A percentile compares a stretch with the other conserved stretches of the same genome.
These are phyloP conservation scores for Penicillium bovifimosum DNA, from an alignment of 495 filamentous ascomycete genomes.

Conservation along the genomic window DNA sequence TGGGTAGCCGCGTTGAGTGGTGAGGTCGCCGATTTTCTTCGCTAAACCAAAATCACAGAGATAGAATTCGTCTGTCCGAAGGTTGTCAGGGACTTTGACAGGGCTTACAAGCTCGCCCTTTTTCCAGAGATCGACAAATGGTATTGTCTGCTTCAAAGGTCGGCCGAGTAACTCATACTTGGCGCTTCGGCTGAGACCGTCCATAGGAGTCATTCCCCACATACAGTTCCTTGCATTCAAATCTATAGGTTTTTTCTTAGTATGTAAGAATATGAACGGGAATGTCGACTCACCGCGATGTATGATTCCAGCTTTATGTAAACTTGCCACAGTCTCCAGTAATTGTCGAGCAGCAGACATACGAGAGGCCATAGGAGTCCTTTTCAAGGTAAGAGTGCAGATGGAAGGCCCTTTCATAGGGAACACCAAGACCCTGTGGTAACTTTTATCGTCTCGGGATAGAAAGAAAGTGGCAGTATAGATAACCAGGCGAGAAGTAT, in stretches of 20 bases:
- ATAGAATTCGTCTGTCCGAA: conserved; percentile 42
- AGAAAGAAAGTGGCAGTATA: conserved; percentile 17
- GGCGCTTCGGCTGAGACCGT: conserved; percentile 12
- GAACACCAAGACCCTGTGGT: conserved; percentile 26
- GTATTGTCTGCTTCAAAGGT: conserved; percentile 19
- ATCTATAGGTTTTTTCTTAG: conserved; percentile 13
- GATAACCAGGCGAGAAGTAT: conserved; percentile 25
- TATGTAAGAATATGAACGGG: conserved; percentile 1
- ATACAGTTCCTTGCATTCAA: conserved; percentile 19
- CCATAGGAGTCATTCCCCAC: conserved; percentile 20
- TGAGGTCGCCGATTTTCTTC: conserved; percentile 14
- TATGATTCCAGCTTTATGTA: conserved; percentile 19
- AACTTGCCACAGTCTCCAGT: conserved; percentile 19
- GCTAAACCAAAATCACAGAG: conserved; percentile 48
- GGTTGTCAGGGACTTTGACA: conserved; percentile 5
- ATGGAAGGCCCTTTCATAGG: conserved; percentile 27
- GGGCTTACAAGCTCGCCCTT: conserved; percentile 18
- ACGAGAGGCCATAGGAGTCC: conserved; percentile 16
- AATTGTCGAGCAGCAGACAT: conserved; percentile 30
- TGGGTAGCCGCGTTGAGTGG: conserved; percentile 8
- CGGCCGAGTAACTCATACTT: conserved; percentile 24
- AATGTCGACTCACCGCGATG: conserved; percentile 16
- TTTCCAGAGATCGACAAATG: conserved; percentile 14
- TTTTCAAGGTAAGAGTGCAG: conserved; percentile 6
- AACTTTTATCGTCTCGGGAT: conserved; percentile 6